Conservation (phyloP, 2,329 filamentous ascomycete species). For the Phoma sp. region DNA sequence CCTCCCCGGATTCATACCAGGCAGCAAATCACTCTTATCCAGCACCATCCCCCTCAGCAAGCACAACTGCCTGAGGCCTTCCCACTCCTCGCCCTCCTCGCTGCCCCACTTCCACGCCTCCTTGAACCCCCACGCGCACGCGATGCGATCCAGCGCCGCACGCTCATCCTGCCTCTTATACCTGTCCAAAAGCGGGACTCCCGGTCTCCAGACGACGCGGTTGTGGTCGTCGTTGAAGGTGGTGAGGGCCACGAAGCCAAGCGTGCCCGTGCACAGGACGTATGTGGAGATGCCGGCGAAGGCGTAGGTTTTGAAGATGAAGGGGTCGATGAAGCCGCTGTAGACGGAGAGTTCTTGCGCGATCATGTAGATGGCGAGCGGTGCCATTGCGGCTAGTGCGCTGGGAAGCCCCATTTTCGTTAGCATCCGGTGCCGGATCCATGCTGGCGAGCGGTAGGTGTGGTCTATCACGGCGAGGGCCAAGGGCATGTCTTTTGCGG, state of each 20-base stretch:
- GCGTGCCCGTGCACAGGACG: slow-evolving; percentile 76
- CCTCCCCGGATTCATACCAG: slow-evolving; percentile 72
- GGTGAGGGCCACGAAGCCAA: slow-evolving; percentile 82
- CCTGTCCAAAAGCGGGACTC: slow-evolving; percentile 77
- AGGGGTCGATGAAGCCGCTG: slow-evolving; percentile 78
- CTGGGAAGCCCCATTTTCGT: slow-evolving; percentile 67
- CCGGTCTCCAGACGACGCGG: slow-evolving; percentile 86
- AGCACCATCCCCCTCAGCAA: slow-evolving; percentile 86
- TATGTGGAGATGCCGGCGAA: slow-evolving; percentile 86
- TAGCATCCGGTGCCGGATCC: slow-evolving; percentile 69
- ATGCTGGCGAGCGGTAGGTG: slow-evolving; percentile 71
- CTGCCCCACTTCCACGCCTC: slow-evolving; percentile 81
- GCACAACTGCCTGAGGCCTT: slow-evolving; percentile 81
- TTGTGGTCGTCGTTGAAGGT: slow-evolving; percentile 96
- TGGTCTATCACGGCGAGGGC: slow-evolving; percentile 77
- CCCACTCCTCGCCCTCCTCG: slow-evolving; percentile 91
- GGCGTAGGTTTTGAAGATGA: slow-evolving; percentile 75
- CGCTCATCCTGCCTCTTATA: slow-evolving; percentile 93
- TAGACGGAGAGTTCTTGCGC: slow-evolving; percentile 70
- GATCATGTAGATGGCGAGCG: slow-evolving; percentile 71
- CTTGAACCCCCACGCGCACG: slow-evolving; percentile 89
- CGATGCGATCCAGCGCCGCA: slow-evolving; percentile 82
- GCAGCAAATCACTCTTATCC: slow-evolving; percentile 88
- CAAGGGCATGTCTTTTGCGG: slow-evolving; percentile 76
- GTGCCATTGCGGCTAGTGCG: slow-evolving; percentile 62